A percentile compares a stretch with the other conserved stretches of the same genome.
Conservation (phyloP, 1,139 yeast species). For the Sugiyamaella pinicola region DNA sequence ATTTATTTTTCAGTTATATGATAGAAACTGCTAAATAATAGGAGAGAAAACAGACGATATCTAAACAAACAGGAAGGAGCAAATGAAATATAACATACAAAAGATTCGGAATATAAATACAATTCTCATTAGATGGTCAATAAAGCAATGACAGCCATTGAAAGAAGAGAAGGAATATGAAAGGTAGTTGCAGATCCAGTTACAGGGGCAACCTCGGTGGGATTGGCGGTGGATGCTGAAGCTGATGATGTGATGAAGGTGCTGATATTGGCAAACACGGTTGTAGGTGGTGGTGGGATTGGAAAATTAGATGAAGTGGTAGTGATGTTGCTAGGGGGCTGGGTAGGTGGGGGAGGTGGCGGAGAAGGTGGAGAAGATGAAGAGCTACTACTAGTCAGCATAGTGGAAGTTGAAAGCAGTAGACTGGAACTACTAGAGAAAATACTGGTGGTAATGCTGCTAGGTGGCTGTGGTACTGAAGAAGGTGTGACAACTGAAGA, state of each 20-base stretch:
- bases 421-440: constrained; percentile 18
- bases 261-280: background rate
- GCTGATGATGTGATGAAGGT: constrained; percentile 13
- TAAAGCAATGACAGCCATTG: background rate
- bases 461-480: constrained; percentile 15
- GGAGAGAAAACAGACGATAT: background rate
- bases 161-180: background rate
- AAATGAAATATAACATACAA: background rate
- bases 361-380: constrained; percentile 22
- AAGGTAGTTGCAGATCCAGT: constrained; percentile 1
- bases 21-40: background rate
- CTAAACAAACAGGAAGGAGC: background rate
- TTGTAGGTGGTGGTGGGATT: background rate
- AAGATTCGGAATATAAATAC: no score
- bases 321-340: constrained; percentile 2
- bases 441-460: constrained; percentile 3
- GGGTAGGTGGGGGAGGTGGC: constrained; percentile 15
- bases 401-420: constrained; percentile 18
- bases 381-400: background rate
- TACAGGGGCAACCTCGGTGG: background rate
- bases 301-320: constrained; percentile 14
- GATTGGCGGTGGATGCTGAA: constrained; percentile 11
- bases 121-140: background rate
- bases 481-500: constrained; percentile 4
- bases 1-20: background rate